A percentile compares a stretch with the other conserved stretches of the same genome.
Evolutionary conservation across 306 rosid genomes (phyloP).

Genomic region (Vigna reflexopilosa): DNA sequence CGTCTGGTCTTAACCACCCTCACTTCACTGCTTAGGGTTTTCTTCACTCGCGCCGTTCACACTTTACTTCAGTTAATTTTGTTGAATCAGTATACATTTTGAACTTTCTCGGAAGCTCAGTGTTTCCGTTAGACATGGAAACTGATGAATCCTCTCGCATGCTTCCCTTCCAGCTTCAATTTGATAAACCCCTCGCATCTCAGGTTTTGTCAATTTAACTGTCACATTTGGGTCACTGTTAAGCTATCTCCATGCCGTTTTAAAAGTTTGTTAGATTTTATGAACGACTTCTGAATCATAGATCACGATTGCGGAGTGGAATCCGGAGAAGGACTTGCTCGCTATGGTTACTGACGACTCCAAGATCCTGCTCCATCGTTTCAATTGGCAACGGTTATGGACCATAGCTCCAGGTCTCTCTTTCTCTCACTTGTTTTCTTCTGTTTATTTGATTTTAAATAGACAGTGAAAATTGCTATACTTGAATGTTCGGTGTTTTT

Average conservation of each 20-base stretch:
- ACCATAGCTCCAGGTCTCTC: slow-evolving; percentile 78
- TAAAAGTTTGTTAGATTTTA: slow-evolving; percentile 19
- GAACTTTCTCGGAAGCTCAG: slow-evolving; percentile 19
- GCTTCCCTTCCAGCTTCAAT: slow-evolving; percentile 90
- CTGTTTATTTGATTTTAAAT: neutral
- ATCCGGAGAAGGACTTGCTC: slow-evolving; percentile 97
- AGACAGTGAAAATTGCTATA: neutral
- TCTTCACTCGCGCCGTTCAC: slow-evolving; percentile 11
- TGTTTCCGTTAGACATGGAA: slow-evolving; percentile 57
- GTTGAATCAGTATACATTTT: slow-evolving; percentile 21
- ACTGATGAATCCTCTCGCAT: slow-evolving; percentile 71
- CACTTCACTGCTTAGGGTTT: slow-evolving; percentile 42
- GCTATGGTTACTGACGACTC: slow-evolving; percentile 96
- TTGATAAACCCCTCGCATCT: slow-evolving; percentile 87
- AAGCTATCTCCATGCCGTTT: neutral
- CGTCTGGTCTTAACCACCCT: neutral
- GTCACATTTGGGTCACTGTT: neutral
- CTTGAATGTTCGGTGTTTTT: neutral
- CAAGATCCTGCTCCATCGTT: slow-evolving; percentile 91
- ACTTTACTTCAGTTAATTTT: neutral
- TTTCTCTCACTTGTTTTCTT: neutral
- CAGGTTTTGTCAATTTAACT: slow-evolving; percentile 54
- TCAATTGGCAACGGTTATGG: slow-evolving; percentile 98
- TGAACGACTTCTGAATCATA: slow-evolving; percentile 43
- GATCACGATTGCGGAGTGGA: slow-evolving; percentile 93